Evolutionary conservation across 2,329 filamentous ascomycete species (phyloP).

Genomic region (Coniella vitis): DNA sequence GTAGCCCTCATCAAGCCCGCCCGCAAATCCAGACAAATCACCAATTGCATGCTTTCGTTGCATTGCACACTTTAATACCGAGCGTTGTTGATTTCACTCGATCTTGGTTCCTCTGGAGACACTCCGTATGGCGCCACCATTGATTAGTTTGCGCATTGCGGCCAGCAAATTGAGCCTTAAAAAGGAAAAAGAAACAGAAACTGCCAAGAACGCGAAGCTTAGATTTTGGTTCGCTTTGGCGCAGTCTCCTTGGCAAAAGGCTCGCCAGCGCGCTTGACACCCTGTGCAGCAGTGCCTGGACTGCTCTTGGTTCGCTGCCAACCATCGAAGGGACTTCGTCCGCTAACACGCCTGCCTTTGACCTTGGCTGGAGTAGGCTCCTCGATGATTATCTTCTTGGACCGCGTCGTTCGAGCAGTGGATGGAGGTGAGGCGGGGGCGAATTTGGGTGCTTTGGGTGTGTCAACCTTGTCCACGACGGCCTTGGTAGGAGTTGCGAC

Average conservation of each 20-base stretch:
- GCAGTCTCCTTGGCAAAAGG: constrained; percentile 25
- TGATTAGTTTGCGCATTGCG: too few relatives aligned
- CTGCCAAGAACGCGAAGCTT: not conserved
- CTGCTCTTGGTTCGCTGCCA: constrained; percentile 61
- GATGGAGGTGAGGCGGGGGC: constrained; percentile 56
- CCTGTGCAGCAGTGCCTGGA: constrained; percentile 27
- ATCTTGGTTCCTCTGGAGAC: too few relatives aligned
- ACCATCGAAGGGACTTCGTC: constrained; percentile 56
- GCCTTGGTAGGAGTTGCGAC: constrained; percentile 34
- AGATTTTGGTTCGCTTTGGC: constrained; percentile 33
- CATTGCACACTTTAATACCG: too few relatives aligned
- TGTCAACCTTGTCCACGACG: constrained; percentile 31
- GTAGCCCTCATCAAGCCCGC: too few relatives aligned
- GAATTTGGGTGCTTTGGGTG: constrained; percentile 49
- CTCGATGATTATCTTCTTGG: constrained; percentile 41
- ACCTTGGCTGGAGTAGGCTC: constrained; percentile 35
- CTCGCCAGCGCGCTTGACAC: constrained; percentile 38
- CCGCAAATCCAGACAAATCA: too few relatives aligned
- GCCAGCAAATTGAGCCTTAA: too few relatives aligned
- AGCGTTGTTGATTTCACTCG: too few relatives aligned
- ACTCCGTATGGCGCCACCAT: too few relatives aligned
- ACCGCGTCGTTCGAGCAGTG: constrained; percentile 53
- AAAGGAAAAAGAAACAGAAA: not conserved
- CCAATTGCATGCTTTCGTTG: too few relatives aligned
- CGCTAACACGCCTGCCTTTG: constrained; percentile 23